Conservation (phyloP, 352 stramenopile species). For the Globisporangium nagaii region DNA sequence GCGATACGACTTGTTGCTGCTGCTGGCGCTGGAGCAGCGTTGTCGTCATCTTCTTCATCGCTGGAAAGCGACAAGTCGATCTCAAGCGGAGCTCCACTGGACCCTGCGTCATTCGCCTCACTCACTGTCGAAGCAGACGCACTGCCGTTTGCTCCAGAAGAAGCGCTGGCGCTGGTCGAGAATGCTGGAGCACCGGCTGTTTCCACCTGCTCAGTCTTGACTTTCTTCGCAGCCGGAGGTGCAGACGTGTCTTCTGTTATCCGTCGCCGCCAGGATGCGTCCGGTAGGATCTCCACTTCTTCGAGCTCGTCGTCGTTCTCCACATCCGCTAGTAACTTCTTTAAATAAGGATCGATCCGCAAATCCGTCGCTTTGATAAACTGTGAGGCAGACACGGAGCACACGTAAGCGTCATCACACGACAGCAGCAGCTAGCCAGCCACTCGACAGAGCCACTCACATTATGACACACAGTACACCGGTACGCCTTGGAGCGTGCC, state of each 20-base stretch:
- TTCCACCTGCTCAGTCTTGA: conserved; percentile 47
- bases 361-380: conserved; percentile 89
- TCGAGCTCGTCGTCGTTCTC: conserved; percentile 79
- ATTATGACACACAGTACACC: conserved; percentile 89
- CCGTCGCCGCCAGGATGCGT: conserved; percentile 76
- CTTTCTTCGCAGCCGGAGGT: conserved; percentile 37
- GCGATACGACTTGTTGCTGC: conserved; percentile 5
- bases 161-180: no score
- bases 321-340: conserved; percentile 82
- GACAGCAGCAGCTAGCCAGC: neutral
- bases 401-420: neutral
- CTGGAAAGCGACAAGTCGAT: conserved; percentile 71
- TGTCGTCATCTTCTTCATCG: conserved; percentile 56
- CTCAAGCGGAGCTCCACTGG: conserved; percentile 41
- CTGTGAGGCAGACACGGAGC: conserved; percentile 14
- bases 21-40: neutral
- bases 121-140: neutral
- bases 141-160: no score
- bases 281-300: conserved; percentile 87
- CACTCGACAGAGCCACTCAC: conserved; percentile 25
- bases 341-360: conserved; percentile 87
- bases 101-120: conserved; percentile 15
- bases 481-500: conserved; percentile 82
- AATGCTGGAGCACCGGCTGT: no score
- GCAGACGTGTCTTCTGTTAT: conserved; percentile 38